phyloP scores from a whole-genome alignment of 345 rosid genomes.

The Rhodomyrtus tomentosa region DNA sequence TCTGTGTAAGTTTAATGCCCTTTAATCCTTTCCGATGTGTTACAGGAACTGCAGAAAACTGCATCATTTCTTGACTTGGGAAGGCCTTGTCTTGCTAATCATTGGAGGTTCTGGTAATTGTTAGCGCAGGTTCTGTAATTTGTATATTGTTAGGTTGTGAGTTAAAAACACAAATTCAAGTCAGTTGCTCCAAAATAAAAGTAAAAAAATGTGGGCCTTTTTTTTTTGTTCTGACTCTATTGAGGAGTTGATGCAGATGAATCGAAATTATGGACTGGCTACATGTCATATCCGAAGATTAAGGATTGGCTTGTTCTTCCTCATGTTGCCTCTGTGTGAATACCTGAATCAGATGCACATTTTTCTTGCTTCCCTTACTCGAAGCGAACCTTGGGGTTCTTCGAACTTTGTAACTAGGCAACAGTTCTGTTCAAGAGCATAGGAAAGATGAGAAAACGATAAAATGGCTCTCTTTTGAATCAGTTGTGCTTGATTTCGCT shows the following conservation, averaged over 20 bases:
- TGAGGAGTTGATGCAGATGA: constrained; percentile 1
- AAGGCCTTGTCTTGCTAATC: background rate
- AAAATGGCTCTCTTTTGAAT: background rate
- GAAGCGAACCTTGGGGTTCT: background rate
- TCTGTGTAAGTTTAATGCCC: background rate
- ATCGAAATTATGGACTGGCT: background rate
- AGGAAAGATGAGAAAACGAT: background rate
- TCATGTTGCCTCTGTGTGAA: background rate
- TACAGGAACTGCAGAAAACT: background rate
- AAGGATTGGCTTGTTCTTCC: background rate
- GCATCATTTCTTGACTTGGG: background rate
- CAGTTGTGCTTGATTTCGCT: background rate
- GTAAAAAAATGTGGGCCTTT: background rate
- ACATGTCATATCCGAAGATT: background rate
- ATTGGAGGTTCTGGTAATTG: background rate
- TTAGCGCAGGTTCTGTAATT: background rate
- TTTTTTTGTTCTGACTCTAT: background rate
- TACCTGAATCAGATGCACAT: background rate
- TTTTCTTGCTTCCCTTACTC: background rate
- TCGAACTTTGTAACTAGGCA: background rate
- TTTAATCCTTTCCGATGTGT: background rate
- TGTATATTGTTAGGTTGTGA: background rate
- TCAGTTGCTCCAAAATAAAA: background rate
- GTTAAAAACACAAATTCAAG: background rate
- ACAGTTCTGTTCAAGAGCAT: background rate